Percentiles rank a stretch among this genome's conserved stretches.
These are phyloP conservation scores for Penicillium vulpinum DNA, from an alignment of 2,329 filamentous ascomycete species.

Conservation along the genomic window DNA sequence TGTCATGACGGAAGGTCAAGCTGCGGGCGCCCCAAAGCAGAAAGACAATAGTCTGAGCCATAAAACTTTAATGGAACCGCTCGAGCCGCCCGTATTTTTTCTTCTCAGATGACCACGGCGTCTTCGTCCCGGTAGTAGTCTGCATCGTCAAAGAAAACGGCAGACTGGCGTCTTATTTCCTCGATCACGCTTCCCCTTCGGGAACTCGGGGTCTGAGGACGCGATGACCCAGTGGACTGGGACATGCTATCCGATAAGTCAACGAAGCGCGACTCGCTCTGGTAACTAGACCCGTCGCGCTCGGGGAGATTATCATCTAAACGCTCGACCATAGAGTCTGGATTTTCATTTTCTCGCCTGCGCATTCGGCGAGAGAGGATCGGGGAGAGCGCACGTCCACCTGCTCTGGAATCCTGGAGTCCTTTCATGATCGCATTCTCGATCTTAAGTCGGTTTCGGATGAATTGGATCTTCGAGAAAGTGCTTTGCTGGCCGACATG, in stretches of 20 bases:
- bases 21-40: conserved; percentile 21
- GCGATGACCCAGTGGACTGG: conserved; percentile 22
- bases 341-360: conserved; percentile 14
- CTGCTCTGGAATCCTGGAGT: conserved; percentile 38
- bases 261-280: conserved; percentile 24
- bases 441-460: conserved; percentile 80
- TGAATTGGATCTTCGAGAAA: conserved; percentile 89
- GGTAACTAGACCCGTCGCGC: conserved; percentile 21
- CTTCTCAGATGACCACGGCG: conserved; percentile 20
- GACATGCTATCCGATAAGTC: conserved; percentile 26
- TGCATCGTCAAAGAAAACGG: conserved; percentile 49
- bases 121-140: conserved; percentile 37
- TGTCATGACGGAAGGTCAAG: conserved; percentile 15
- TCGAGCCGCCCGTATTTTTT: conserved; percentile 12
- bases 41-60: conserved; percentile 11
- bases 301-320: conserved; percentile 33
- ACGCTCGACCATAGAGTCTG: conserved; percentile 24
- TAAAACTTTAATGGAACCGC: conserved; percentile 12
- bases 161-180: conserved; percentile 48
- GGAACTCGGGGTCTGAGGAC: conserved; percentile 23
- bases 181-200: conserved; percentile 40
- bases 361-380: conserved; percentile 31
- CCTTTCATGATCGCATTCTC: conserved; percentile 68
- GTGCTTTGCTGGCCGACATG: conserved; percentile 84
- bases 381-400: conserved; percentile 28